Base-by-base conservation (phyloP, 1,284 basidiomycete genomes). In the Leccinum huronense region DNA sequence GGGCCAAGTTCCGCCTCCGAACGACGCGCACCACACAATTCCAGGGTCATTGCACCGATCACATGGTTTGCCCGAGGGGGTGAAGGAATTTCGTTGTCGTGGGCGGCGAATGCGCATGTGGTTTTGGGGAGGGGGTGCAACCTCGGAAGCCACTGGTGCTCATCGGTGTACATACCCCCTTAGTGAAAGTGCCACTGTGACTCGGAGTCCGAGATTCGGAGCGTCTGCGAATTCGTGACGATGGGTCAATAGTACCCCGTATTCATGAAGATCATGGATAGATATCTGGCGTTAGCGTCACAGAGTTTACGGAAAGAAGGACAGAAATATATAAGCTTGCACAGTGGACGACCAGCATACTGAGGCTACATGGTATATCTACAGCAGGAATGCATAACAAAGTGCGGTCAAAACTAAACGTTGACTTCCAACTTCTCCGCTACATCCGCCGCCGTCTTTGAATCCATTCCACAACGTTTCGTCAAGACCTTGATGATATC, bases 401-500 rank as follows among this genome's bases (percentile, higher is more conserved):
- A n/a, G 19, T 3, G 3, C 13, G 30, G 27, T 62, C 53, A 5
- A 38, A 40, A n/a, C 61, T 63, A 63, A 40, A 38, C 0, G 5
- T 16, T 59, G 9, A 60, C 55, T 59, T 33, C 66, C 27, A 74
- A 31, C 61, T 66, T 67, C 14, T 0, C 31, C 54, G 72, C 66
- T 19, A 73, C 63, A 10, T 73, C 64, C 31, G 67, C 65, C 40
- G 73, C 73, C 42, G 67, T 23, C 40, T 53, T 64, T 8, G 58
- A 55, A 33, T 73, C 67, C 60, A 74, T 38, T 45, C 45, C 65
- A 64, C 75, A 76, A 19, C 73, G 75, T 58, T 75, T 75, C 57
- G 61, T 70, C 63, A 74, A 59, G 11, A 67, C 64, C 58, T 75
- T 72, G 16, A 67, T 0, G 0, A 74, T 59, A 1, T 75, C 72